A percentile compares a stretch with the other conserved stretches of the same genome.
Conservation (phyloP, 345 rosid genomes). For the Jatropha curcas region DNA sequence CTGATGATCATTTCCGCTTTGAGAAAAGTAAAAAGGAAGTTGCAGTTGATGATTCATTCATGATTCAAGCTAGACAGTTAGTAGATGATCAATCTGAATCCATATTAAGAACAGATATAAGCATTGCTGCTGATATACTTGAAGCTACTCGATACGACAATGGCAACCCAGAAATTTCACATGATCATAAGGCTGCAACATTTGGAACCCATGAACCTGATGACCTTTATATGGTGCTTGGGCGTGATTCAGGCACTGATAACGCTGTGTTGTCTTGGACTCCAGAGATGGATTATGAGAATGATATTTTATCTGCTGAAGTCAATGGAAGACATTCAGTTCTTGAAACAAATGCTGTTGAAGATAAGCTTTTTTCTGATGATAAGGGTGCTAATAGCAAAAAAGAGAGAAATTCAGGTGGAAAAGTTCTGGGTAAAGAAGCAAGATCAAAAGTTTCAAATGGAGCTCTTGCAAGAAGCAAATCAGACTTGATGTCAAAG, state of each 20-base stretch:
- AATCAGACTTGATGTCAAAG: constrained; percentile 47
- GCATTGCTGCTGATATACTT: constrained; percentile 61
- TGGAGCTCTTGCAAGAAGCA: constrained; percentile 46
- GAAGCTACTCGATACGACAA: constrained; percentile 46
- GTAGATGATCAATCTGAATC: constrained; percentile 48
- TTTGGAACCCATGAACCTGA: constrained; percentile 61
- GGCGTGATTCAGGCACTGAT: constrained; percentile 58
- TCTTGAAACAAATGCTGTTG: constrained; percentile 30
- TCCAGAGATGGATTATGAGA: constrained; percentile 74
- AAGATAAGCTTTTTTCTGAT: constrained; percentile 34
- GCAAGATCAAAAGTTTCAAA: constrained; percentile 50
- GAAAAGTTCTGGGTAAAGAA: constrained; percentile 47
- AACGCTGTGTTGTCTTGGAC: constrained; percentile 57
- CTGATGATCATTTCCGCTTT: constrained; percentile 28
- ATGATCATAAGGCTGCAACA: constrained; percentile 27
- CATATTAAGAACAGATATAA: constrained; percentile 51
- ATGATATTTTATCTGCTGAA: constrained; percentile 43
- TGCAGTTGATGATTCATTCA: constrained; percentile 80
- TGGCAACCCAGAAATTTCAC: constrained; percentile 33
- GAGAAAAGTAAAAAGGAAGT: constrained; percentile 52
- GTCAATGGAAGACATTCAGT: constrained; percentile 34
- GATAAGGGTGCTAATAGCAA: constrained; percentile 30
- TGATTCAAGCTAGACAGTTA: constrained; percentile 59
- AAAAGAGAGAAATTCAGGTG: constrained; percentile 36
- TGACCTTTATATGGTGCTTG: constrained; percentile 90